Evolutionary conservation across 169 alveolate genomes (phyloP).

Genomic region (Cyclospora cayetanensis): DNA sequence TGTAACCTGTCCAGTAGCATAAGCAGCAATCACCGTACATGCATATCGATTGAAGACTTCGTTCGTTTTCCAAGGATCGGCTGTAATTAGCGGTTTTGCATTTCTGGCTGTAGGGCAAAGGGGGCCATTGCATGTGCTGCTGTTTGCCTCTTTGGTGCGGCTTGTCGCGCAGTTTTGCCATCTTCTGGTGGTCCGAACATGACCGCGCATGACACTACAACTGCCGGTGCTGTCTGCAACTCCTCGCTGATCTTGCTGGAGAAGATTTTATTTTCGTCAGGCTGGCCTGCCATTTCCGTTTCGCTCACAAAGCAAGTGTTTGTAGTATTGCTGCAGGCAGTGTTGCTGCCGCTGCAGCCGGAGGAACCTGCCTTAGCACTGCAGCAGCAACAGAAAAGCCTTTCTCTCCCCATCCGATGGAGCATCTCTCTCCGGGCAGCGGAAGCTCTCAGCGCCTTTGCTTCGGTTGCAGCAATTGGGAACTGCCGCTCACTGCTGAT

Average conservation of each 20-base stretch:
- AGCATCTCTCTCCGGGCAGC: constrained; percentile 25
- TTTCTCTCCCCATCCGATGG: constrained; percentile 32
- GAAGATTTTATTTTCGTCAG: neutral
- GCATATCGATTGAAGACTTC: too few relatives aligned
- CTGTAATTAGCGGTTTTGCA: too few relatives aligned
- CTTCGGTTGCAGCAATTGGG: constrained; percentile 31
- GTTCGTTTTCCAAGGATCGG: too few relatives aligned
- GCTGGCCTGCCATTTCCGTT: neutral
- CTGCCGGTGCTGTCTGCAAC: constrained; percentile 24
- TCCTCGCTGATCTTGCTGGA: constrained; percentile 22
- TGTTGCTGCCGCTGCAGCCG: constrained; percentile 60
- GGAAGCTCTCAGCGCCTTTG: constrained; percentile 35
- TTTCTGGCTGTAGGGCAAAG: neutral
- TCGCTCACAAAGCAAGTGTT: constrained; percentile 34
- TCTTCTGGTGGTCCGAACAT: neutral
- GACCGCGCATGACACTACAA: neutral
- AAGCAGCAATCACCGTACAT: too few relatives aligned
- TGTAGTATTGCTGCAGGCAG: constrained; percentile 50
- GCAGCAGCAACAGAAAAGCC: neutral
- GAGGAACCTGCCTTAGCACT: neutral
- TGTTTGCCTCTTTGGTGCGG: too few relatives aligned
- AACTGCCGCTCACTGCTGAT: constrained; percentile 44
- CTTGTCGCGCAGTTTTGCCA: too few relatives aligned
- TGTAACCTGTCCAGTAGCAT: neutral
- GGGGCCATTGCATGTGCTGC: neutral